Evolutionary conservation across 768 basidiomycete genomes (phyloP).

Genomic region (Lactarius sanguifluus): DNA sequence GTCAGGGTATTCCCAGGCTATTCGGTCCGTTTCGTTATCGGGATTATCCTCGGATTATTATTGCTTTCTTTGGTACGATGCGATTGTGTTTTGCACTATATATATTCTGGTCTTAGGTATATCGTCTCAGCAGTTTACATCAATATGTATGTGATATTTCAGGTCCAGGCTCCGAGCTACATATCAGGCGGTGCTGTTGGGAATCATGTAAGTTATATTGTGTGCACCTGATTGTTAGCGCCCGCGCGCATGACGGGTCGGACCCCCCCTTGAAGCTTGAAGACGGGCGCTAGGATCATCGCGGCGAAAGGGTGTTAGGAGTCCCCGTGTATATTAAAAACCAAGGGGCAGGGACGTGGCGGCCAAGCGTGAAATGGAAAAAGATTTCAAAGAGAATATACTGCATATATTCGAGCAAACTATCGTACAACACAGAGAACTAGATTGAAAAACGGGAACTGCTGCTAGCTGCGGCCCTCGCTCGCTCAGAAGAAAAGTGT

Average conservation of each 20-base stretch:
- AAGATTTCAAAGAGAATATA: not conserved
- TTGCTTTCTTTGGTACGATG: not conserved
- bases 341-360: slow-evolving; percentile 12
- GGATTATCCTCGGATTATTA: not conserved
- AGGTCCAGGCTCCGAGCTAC: not conserved
- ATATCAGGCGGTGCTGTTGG: not conserved
- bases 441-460: not conserved
- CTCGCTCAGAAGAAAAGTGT: slow-evolving; percentile 69
- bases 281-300: slow-evolving; percentile 1
- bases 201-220: not conserved
- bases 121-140: not conserved
- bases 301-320: slow-evolving; percentile 17
- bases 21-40: slow-evolving; percentile 1
- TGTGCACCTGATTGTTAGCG: not conserved
- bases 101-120: not conserved
- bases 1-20: not conserved
- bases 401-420: not conserved
- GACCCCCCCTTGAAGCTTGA: not conserved
- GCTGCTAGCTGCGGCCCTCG: not conserved
- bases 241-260: not conserved
- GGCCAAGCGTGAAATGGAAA: not conserved
- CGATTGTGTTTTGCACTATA: not conserved
- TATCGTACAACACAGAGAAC: not conserved
- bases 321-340: slow-evolving; percentile 5
- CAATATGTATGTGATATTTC: not conserved